Conservation (phyloP, 129 eudicot genomes). For the Flaveria ramosissima region DNA sequence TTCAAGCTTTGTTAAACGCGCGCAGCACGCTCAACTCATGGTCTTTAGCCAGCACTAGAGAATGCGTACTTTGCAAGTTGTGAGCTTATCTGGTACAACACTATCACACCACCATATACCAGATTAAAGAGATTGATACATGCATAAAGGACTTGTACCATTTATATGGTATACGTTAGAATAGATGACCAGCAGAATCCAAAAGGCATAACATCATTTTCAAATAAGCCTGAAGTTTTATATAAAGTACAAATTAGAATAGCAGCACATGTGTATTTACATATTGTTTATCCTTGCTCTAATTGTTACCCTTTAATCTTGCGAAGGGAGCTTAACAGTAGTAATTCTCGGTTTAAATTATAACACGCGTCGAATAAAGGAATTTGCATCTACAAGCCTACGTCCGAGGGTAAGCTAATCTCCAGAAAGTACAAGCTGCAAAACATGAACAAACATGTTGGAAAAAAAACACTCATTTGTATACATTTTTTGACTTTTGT, state of each 20-base stretch:
- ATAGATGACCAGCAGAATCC: neutral
- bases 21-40: no score
- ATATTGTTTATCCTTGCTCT: slow-evolving; percentile 28
- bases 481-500: neutral
- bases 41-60: no score
- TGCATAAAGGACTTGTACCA: slow-evolving; percentile 18
- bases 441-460: slow-evolving; percentile 14
- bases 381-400: slow-evolving; percentile 61
- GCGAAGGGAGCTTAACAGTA: slow-evolving; percentile 15
- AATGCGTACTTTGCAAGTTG: neutral
- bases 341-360: neutral
- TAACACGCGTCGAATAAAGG: neutral
- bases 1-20: no score
- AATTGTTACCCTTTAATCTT: slow-evolving; percentile 26
- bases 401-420: slow-evolving; percentile 70
- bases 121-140: neutral
- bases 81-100: neutral
- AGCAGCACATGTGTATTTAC: slow-evolving; percentile 34
- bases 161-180: neutral
- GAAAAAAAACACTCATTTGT: neutral
- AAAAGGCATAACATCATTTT: slow-evolving; percentile 14
- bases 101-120: neutral
- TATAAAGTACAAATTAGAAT: slow-evolving; percentile 31
- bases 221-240: slow-evolving; percentile 21
- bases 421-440: slow-evolving; percentile 91